phyloP scores from a whole-genome alignment of 768 basidiomycete genomes.

The Rhodosporidiobolus odoratus region DNA sequence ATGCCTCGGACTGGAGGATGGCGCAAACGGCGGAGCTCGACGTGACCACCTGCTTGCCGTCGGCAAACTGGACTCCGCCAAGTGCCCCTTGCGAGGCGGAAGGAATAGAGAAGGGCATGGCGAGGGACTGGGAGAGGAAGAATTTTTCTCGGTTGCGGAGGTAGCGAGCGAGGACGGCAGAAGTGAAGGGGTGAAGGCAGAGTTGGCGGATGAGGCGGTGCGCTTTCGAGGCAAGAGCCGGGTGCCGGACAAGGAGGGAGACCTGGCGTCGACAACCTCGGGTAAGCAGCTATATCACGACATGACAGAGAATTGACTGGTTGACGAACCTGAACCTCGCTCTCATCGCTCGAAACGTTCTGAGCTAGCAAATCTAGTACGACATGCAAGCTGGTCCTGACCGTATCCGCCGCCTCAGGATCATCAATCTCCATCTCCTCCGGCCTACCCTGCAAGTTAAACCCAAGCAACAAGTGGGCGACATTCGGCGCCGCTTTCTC shows the following conservation, averaged over 20 bases:
- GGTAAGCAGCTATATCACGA: background rate
- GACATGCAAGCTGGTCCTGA: slow-evolving; percentile 66
- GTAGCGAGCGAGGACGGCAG: slow-evolving; percentile 74
- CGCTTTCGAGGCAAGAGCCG: slow-evolving; percentile 75
- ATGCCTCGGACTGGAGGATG: slow-evolving; percentile 75
- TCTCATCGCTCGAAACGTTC: slow-evolving; percentile 54
- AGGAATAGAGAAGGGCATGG: slow-evolving; percentile 61
- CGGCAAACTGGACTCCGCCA: slow-evolving; percentile 61
- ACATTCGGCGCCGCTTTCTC: slow-evolving; percentile 68
- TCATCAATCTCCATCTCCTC: slow-evolving; percentile 44
- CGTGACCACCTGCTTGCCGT: slow-evolving; percentile 64
- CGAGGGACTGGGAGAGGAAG: slow-evolving; percentile 76
- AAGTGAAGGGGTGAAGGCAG: slow-evolving; percentile 78
- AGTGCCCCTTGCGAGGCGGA: slow-evolving; percentile 51
- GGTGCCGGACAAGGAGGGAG: slow-evolving; percentile 46
- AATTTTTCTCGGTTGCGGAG: slow-evolving; percentile 82
- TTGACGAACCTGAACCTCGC: slow-evolving; percentile 40
- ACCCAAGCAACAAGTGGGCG: slow-evolving; percentile 74
- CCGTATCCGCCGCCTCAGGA: slow-evolving; percentile 41
- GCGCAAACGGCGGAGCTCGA: slow-evolving; percentile 58
- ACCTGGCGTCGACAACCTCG: too few relatives aligned
- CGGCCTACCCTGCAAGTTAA: slow-evolving; percentile 52
- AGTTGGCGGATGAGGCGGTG: slow-evolving; percentile 79
- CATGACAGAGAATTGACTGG: background rate
- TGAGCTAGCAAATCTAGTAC: slow-evolving; percentile 68